Conservation (phyloP, 1,139 yeast species). For the Sugiyamaella novakii region DNA sequence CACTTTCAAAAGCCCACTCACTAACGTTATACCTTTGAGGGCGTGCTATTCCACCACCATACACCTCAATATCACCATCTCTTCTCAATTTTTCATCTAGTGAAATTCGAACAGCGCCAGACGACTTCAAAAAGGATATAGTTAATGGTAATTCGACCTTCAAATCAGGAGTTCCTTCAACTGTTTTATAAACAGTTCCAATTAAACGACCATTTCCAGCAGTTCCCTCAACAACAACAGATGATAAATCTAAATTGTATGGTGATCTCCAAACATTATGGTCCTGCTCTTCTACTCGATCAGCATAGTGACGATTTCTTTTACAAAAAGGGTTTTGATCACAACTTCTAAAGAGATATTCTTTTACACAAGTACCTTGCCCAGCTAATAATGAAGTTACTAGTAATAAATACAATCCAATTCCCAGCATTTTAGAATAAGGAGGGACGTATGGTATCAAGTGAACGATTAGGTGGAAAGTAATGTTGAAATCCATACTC, state of each 20-base stretch:
- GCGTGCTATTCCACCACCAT: constrained; percentile 31
- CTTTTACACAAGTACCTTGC: constrained; percentile 54
- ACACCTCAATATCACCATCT: constrained; percentile 40
- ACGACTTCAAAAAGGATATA: constrained; percentile 55
- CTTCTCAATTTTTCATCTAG: constrained; percentile 62
- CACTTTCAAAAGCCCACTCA: constrained; percentile 57
- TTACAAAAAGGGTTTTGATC: constrained; percentile 82
- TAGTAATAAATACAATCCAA: constrained; percentile 9
- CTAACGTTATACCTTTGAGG: constrained; percentile 62
- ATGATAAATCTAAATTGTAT: constrained; percentile 54
- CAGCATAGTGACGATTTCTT: constrained; percentile 75
- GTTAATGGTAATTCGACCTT: constrained; percentile 54
- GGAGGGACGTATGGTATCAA: no score
- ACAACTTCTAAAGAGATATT: constrained; percentile 76
- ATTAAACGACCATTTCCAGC: constrained; percentile 23
- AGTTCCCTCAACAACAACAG: constrained; percentile 43
- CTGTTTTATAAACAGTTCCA: constrained; percentile 16
- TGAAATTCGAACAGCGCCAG: constrained; percentile 56
- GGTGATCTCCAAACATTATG: constrained; percentile 45
- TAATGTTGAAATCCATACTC: no score
- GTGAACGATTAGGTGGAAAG: no score
- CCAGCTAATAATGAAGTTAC: constrained; percentile 5
- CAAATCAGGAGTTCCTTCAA: constrained; percentile 28
- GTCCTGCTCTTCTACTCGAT: constrained; percentile 42
- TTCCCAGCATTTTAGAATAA: constrained; percentile 8